phyloP scores from a whole-genome alignment of 371 early-diverging fungal species.

The Batrachochytrium dendrobatidis region DNA sequence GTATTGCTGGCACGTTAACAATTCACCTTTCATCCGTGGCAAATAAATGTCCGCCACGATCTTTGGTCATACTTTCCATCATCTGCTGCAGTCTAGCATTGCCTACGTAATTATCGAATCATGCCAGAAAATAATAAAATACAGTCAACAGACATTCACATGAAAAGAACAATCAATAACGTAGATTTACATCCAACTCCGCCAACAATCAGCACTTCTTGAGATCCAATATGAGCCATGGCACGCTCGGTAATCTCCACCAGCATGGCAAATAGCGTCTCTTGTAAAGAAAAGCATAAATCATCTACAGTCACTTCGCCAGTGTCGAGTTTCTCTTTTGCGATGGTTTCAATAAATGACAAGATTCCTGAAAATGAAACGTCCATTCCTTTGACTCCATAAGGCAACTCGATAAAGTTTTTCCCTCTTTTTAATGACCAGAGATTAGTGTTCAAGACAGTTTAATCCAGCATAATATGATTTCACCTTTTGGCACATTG shows the following conservation, averaged over 20 bases:
- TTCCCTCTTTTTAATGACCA: constrained; percentile 53
- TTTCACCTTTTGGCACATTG: constrained; percentile 79
- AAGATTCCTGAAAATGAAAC: constrained; percentile 98
- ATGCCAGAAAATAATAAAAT: not conserved
- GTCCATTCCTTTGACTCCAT: constrained; percentile 99
- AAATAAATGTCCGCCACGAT: constrained; percentile 86
- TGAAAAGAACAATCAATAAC: not conserved
- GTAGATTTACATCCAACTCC: constrained; percentile 91
- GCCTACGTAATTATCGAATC: constrained; percentile 29
- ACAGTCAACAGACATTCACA: not conserved
- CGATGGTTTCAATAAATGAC: constrained; percentile 76
- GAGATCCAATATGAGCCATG: constrained; percentile 94
- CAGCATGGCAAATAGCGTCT: constrained; percentile 97
- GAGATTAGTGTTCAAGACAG: not conserved
- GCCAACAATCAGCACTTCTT: constrained; percentile 96
- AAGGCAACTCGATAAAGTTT: constrained; percentile 88
- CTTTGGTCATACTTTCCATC: constrained; percentile 94
- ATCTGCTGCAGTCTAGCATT: constrained; percentile 95
- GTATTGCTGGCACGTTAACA: not conserved
- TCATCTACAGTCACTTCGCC: constrained; percentile 57
- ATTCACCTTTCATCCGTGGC: constrained; percentile 92
- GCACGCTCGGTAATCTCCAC: constrained; percentile 99
- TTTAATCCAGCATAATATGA: not conserved
- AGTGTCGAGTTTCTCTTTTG: constrained; percentile 47
- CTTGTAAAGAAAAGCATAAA: constrained; percentile 97